Base-by-base conservation (phyloP, 2,329 filamentous ascomycete genomes). In the Nothomitra cinnamomea region DNA sequence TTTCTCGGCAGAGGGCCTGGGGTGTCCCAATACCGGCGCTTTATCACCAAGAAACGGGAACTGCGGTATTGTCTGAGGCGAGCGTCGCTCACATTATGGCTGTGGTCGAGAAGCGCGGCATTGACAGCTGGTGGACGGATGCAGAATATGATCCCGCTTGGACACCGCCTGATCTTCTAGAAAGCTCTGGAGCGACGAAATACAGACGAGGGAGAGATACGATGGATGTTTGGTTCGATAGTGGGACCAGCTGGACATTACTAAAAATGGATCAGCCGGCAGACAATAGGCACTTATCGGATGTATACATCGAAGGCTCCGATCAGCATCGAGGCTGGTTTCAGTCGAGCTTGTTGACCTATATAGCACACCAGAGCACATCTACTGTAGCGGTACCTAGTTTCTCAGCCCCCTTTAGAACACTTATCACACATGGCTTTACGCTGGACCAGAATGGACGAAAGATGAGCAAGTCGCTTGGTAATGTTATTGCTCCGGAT, bases 151-250 rank as follows among this genome's bases (percentile, higher is more conserved):
- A 96, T 52, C 70, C 75, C 22, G 78, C 77, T 0, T 98, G 90
- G 90, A 73, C 94, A 32, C 79, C 82, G 1, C 67, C 77, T 4
- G 75, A 77, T 8, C 70, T 95, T 1, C 69, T 70, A 43, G 65
- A 66, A 32, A 69, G 73, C 13, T 53, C 62, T 47, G 72, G 72
- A 7, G 61, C 64, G 47, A 63, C 59, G 3, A 65, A 69, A 3
- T 92, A 83, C 63, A 72, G 77, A 49, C 83, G 92, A 57, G 90
- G 90, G 13, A 85, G 74, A 43, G 92, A 98, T 62, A 98, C 92
- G 0, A 98, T 98, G 92, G 92, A 98, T 66, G 92, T 98, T 8
- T 98, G 92, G 92, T 98, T 98, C 61, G 92, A 98, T 66, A 96
- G 92, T 59, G 92, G 92, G 4, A 95, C 85, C 51, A 95, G 87